Base-by-base conservation (phyloP, 768 basidiomycete species). In the Ramaria sp. region DNA sequence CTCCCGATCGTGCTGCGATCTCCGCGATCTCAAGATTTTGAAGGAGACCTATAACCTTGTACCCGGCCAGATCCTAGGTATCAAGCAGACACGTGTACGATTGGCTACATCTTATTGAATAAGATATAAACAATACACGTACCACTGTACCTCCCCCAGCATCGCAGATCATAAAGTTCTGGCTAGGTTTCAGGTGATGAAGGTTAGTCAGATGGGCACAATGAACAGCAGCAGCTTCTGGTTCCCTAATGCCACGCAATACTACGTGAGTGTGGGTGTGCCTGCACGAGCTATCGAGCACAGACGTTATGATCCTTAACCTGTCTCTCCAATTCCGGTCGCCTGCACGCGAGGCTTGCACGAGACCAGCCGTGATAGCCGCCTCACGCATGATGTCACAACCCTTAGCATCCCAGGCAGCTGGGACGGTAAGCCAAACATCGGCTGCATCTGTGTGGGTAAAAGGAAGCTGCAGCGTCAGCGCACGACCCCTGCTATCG, bases 141-240 rank as follows among this genome's bases (percentile, higher is more conserved):
- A 75, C 78, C 48, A 87, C 84, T 11, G 85, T 88, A 65, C 88
- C 88, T 66, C 89, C 88, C 65, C 88, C 91, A 19, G 89, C 90
- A 69, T 94, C 91, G 65, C 87, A 90, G n/a, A 94, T 87, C 68
- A 93, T 83, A 66, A 93, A 93, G 61, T 83, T 89, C 65, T 93
- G 89, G 20, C 83, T 85, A 0, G 88, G 79, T 51, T 80, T 82
- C 54, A 93, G 72, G 61, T 84, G 83, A 68, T 91, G 88, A 2
- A 93, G 72, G 59, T 86, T 82, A 31, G 87, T 88, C 52, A 93
- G 73, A 59, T 86, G 81, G 2, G 86, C 88, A 59, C 89, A 91
- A 59, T 94, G 91, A 9, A 92, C 86, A 7, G 91, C 91, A n/a
- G 90, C 91, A 1, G 91, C 91, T 69, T 92, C 91, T 30, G 81